These are phyloP conservation scores for Lentinus polychrous DNA, from an alignment of 1,284 basidiomycete genomes.

Conservation along the genomic window DNA sequence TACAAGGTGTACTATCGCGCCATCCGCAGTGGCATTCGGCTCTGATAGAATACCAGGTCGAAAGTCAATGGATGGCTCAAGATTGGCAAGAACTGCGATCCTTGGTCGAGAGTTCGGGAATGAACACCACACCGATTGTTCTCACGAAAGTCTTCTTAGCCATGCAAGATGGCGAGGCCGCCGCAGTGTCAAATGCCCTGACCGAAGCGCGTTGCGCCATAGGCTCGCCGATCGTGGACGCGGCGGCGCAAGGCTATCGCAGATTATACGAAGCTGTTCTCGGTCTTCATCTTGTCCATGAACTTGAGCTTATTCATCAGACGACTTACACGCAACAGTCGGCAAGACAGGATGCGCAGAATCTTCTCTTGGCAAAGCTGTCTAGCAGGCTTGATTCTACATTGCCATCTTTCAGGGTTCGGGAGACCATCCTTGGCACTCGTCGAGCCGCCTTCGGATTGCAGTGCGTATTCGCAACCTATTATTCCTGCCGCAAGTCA, in stretches of 20 bases:
- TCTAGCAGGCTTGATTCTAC: conserved; percentile 66
- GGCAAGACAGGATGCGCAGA: conserved; percentile 28
- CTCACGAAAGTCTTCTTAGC: conserved; percentile 82
- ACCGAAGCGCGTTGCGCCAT: conserved; percentile 68
- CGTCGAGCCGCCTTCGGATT: conserved; percentile 81
- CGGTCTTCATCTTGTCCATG: conserved; percentile 84
- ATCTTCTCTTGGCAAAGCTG: conserved; percentile 42
- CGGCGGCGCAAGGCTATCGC: conserved; percentile 76
- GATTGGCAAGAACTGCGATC: conserved; percentile 82
- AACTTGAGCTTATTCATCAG: conserved; percentile 75
- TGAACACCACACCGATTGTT: conserved; percentile 58
- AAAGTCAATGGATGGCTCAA: conserved; percentile 94
- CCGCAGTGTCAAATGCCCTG: conserved; percentile 45
- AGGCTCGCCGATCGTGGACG: conserved; percentile 78
- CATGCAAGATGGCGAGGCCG: conserved; percentile 53
- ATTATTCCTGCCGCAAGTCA: not conserved
- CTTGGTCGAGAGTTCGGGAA: conserved; percentile 45
- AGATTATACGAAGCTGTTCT: conserved; percentile 85
- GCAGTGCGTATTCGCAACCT: conserved; percentile 38
- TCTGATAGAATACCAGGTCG: conserved; percentile 82
- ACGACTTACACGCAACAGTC: conserved; percentile 23
- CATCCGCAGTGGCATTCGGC: conserved; percentile 81
- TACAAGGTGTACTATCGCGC: conserved; percentile 83
- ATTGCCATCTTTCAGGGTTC: conserved; percentile 86
- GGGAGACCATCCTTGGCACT: conserved; percentile 88